A percentile compares a stretch with the other conserved stretches of the same genome.
phyloP scores from a whole-genome alignment of 495 filamentous ascomycete genomes.

The Filosporella fistucella region DNA sequence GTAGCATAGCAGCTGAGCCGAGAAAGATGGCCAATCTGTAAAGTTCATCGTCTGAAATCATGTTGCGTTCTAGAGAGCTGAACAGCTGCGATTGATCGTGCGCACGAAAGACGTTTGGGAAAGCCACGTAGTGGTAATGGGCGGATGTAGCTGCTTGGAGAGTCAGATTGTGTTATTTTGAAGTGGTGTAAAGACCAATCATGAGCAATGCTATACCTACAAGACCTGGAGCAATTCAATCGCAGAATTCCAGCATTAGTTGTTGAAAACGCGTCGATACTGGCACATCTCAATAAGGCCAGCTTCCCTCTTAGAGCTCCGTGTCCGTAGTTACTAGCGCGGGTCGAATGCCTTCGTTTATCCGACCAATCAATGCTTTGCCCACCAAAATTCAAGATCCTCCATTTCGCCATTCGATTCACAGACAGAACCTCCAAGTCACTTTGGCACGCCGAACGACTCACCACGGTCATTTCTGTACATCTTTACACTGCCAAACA shows the following conservation, averaged over 20 bases:
- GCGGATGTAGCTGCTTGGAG: neutral
- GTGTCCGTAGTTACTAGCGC: slow-evolving; percentile 6
- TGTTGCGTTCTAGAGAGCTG: slow-evolving; percentile 31
- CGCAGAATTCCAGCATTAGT: too few relatives aligned
- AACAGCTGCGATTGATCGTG: slow-evolving; percentile 1
- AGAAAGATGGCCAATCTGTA: slow-evolving; percentile 89
- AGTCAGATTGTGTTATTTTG: too few relatives aligned
- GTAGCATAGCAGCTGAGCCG: slow-evolving; percentile 84
- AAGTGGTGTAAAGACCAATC: too few relatives aligned
- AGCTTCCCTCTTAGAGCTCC: slow-evolving; percentile 21
- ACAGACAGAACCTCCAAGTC: slow-evolving; percentile 11
- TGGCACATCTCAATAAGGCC: slow-evolving; percentile 14
- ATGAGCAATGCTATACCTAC: too few relatives aligned
- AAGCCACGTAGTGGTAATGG: slow-evolving; percentile 14
- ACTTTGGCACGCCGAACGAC: slow-evolving; percentile 9
- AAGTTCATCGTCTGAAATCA: slow-evolving; percentile 84
- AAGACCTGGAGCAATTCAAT: too few relatives aligned
- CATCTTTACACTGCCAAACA: neutral
- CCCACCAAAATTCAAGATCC: slow-evolving; percentile 20
- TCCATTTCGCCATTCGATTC: slow-evolving; percentile 11
- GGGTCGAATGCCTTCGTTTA: slow-evolving; percentile 14
- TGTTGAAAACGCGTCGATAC: slow-evolving; percentile 1
- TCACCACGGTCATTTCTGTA: slow-evolving; percentile 25
- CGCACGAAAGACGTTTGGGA: neutral
- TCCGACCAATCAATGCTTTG: slow-evolving; percentile 9